Base-by-base conservation (phyloP, 176 grass and related monocot genomes). In the Rhynchospora tenuis region DNA sequence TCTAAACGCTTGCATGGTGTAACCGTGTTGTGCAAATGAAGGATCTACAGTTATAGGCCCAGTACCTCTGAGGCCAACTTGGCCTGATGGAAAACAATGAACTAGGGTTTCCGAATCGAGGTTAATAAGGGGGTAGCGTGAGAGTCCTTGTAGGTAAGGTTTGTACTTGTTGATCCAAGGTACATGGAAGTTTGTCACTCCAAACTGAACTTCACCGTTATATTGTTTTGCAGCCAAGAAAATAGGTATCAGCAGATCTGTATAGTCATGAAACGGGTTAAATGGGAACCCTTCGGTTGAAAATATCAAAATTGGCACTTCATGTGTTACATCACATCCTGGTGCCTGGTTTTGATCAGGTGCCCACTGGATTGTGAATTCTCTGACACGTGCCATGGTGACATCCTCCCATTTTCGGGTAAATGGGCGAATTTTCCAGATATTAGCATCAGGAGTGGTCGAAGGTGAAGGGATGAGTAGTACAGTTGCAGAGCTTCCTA, bases 181-280 rank as follows among this genome's bases (percentile, higher is more conserved):
- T 57, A 83, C 15, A 56, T 84, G 86, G 74, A 85, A 88, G 9
- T 90, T 87, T 10, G 91, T 87, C 67, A 93, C 77, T 3, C 92
- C 66, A 90, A 98, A 93, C 71, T 91, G 92, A 71, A 98, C 88
- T 59, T 98, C 88, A 19, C 95, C 90, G 46, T 98, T 90, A 84
- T 94, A 95, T 29, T 90, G 82, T 1, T 87, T 85, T 29, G 90
- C 91, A 0, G 95, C 92, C 0, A 88, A 82, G 89, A 98, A 98
- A 59, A 98, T 87, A 3, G 95, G 95, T 56, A 98, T 90, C 24
- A 98, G 77, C 24, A 93, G 82, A 81, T 98, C 95, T 0, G 92
- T 98, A 88, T 91, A 98, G 58, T 91, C 95, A 61, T 98, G 95
- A 75, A 95, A 98, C 7, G 88, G 84, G 78, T 98, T 98, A 79